phyloP scores from a whole-genome alignment of 352 stramenopile genomes.

The Phytophthora multivora region DNA sequence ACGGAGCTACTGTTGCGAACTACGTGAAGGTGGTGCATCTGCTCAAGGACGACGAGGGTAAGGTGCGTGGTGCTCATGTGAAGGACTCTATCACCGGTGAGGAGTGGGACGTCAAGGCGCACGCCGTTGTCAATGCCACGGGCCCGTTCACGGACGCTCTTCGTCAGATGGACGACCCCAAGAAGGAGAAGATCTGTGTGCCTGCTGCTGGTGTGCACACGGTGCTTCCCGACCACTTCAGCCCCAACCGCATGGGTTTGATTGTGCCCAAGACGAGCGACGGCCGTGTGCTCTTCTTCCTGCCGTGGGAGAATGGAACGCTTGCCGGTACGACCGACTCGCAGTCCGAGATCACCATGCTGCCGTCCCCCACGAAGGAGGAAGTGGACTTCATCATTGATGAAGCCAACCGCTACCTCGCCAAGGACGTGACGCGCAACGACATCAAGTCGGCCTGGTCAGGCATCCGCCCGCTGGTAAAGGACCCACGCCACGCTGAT shows the following conservation, averaged over 20 bases:
- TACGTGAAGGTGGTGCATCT: constrained; percentile 90
- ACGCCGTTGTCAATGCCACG: constrained; percentile 94
- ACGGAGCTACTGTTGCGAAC: constrained; percentile 92
- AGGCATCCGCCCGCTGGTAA: constrained; percentile 94
- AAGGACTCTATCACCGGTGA: constrained; percentile 90
- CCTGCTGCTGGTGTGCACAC: constrained; percentile 95
- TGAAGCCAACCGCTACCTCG: constrained; percentile 92
- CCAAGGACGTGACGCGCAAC: constrained; percentile 84
- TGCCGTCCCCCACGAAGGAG: constrained; percentile 89
- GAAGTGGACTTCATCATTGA: constrained; percentile 96
- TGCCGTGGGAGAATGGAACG: constrained; percentile 95
- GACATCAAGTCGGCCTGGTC: constrained; percentile 96
- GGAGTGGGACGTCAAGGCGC: constrained; percentile 89
- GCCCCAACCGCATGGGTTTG: constrained; percentile 93
- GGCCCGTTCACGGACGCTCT: constrained; percentile 93
- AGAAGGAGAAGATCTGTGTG: constrained; percentile 91
- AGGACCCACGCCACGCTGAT: constrained; percentile 85
- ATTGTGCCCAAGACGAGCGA: constrained; percentile 97
- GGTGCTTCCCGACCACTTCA: constrained; percentile 96
- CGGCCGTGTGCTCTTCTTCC: constrained; percentile 94
- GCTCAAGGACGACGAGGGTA: constrained; percentile 87
- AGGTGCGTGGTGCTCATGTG: constrained; percentile 88
- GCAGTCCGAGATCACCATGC: constrained; percentile 93
- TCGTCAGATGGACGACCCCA: constrained; percentile 93
- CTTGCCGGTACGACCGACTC: constrained; percentile 94